Evolutionary conservation across 805 yeast species (phyloP).

Genomic region (Yamadazyma akitaensis): DNA sequence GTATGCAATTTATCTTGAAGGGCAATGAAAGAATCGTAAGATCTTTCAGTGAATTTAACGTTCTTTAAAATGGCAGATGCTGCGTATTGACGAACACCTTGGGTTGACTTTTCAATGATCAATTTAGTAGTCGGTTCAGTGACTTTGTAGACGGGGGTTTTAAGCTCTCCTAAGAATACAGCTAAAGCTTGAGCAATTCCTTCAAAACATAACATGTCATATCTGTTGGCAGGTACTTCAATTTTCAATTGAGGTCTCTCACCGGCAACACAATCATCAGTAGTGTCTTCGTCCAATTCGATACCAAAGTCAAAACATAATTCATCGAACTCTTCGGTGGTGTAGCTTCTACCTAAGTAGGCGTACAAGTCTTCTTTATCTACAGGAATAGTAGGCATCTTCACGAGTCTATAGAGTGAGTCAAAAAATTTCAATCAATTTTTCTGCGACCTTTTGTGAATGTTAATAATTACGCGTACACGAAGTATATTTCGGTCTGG

Average conservation of each 20-base stretch:
- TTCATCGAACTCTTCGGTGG: conserved; percentile 93
- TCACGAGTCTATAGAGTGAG: background rate
- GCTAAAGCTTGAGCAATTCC: conserved; percentile 95
- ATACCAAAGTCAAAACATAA: conserved; percentile 96
- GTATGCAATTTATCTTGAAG: conserved; percentile 95
- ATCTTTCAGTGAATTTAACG: conserved; percentile 74
- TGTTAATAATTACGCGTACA: conserved; percentile 4
- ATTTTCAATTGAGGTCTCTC: conserved; percentile 96
- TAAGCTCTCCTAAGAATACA: conserved; percentile 72
- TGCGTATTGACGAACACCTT: conserved; percentile 82
- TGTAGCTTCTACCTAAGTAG: conserved; percentile 56
- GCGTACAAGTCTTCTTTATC: conserved; percentile 90
- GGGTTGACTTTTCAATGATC: conserved; percentile 73
- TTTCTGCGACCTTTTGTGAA: background rate
- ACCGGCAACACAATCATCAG: conserved; percentile 64
- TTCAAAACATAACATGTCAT: conserved; percentile 96
- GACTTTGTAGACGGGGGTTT: conserved; percentile 65
- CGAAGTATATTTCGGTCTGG: background rate
- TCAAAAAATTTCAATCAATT: conserved; percentile 3
- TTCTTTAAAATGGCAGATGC: conserved; percentile 92
- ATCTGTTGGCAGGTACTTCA: conserved; percentile 97
- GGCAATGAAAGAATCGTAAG: conserved; percentile 91
- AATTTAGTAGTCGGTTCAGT: conserved; percentile 59
- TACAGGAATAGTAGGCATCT: conserved; percentile 95
- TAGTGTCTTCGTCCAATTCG: conserved; percentile 96